Evolutionary conservation across 148 eudicot genomes (phyloP).

Genomic region (Agrostemma githago): DNA sequence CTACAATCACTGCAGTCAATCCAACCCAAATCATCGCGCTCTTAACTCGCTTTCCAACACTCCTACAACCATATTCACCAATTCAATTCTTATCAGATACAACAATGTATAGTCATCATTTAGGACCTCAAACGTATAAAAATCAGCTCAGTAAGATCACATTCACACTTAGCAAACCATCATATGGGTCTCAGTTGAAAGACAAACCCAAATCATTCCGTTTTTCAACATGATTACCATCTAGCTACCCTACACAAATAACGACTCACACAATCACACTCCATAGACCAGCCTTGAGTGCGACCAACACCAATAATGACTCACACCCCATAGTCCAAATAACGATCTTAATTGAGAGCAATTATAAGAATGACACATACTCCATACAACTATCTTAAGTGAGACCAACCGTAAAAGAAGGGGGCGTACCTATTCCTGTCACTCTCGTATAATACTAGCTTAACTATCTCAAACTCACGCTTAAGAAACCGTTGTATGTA

Average conservation of each 20-base stretch:
- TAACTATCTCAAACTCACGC: not conserved
- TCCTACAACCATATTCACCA: slow-evolving; percentile 38
- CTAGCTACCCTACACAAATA: not conserved
- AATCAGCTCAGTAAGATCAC: not conserved
- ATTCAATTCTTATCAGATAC: slow-evolving; percentile 3
- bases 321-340: too few species aligned
- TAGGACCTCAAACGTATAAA: not conserved
- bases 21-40: slow-evolving; percentile 77
- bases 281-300: not conserved
- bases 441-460: too few species aligned
- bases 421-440: too few species aligned
- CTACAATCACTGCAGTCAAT: slow-evolving; percentile 69
- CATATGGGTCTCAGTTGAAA: not conserved
- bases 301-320: too few species aligned
- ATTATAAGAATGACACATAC: too few species aligned
- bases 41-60: slow-evolving; percentile 62
- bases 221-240: not conserved
- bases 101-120: not conserved
- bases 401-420: too few species aligned
- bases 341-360: too few species aligned
- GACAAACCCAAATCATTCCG: not conserved
- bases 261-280: not conserved
- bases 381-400: too few species aligned
- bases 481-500: too few species aligned
- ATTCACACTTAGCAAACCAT: not conserved